phyloP scores from a whole-genome alignment of 768 basidiomycete genomes.

The Pholiota conissans region DNA sequence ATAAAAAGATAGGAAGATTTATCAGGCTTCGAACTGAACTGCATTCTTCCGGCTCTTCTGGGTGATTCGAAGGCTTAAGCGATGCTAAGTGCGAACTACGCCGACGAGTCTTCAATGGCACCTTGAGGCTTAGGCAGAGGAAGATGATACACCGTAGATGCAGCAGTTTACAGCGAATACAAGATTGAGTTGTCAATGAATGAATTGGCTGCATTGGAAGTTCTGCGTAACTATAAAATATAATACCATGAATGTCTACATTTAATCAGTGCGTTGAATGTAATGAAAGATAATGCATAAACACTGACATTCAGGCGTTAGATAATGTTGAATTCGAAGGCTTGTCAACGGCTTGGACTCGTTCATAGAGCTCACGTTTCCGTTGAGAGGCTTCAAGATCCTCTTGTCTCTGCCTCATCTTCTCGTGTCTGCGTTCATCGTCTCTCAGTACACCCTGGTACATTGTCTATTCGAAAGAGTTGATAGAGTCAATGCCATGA shows the following conservation, averaged over 20 bases:
- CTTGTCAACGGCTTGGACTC: slow-evolving; percentile 37
- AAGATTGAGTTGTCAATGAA: no score
- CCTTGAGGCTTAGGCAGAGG: no score
- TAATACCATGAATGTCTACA: not conserved
- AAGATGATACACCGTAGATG: no score
- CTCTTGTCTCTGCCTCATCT: slow-evolving; percentile 65
- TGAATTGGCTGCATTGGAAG: not conserved
- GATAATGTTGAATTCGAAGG: not conserved
- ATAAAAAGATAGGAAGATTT: no score
- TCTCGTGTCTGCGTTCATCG: slow-evolving; percentile 76
- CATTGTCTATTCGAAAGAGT: slow-evolving; percentile 63
- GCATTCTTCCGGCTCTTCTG: no score
- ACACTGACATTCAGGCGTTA: not conserved
- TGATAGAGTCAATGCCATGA: slow-evolving; percentile 1
- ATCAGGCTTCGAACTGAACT: no score
- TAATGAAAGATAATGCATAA: not conserved
- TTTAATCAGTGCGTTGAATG: not conserved
- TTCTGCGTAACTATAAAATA: no score
- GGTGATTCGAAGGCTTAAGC: no score
- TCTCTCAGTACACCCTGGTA: slow-evolving; percentile 88
- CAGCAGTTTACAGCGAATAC: no score
- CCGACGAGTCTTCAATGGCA: no score
- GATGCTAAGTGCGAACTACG: no score
- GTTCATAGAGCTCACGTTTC: slow-evolving; percentile 69
- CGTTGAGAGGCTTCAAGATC: slow-evolving; percentile 59